phyloP scores from a whole-genome alignment of 139 green algal genomes.

The Nannochloris sp. region DNA sequence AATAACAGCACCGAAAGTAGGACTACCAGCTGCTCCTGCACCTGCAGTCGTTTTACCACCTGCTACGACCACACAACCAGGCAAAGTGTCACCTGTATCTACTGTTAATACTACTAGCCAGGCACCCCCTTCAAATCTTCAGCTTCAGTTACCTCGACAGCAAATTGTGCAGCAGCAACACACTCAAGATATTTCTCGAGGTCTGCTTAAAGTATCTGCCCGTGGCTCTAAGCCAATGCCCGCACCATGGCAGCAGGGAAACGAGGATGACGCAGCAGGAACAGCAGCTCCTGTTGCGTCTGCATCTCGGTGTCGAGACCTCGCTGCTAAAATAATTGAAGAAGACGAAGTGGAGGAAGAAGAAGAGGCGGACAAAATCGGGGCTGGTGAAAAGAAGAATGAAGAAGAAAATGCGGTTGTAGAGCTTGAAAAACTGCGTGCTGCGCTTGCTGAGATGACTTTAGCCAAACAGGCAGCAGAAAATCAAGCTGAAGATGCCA shows the following conservation, averaged over 20 bases:
- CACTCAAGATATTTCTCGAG: neutral
- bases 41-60: too few species aligned
- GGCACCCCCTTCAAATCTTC: neutral
- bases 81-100: neutral
- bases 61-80: too few species aligned
- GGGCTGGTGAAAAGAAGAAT: too few species aligned
- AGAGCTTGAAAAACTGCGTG: neutral
- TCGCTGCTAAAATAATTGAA: too few species aligned
- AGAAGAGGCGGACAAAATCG: too few species aligned
- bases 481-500: neutral
- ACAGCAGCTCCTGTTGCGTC: neutral
- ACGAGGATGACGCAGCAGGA: too few species aligned
- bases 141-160: neutral
- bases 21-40: too few species aligned
- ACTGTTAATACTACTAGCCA: too few species aligned
- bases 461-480: neutral
- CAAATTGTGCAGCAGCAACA: too few species aligned
- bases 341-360: too few species aligned
- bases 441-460: neutral
- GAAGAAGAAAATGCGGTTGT: neutral
- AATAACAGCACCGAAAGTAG: too few species aligned
- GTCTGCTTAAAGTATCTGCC: slow-evolving; percentile 10
- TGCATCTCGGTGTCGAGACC: neutral
- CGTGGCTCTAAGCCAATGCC: neutral
- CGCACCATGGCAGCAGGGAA: slow-evolving; percentile 1